A percentile compares a stretch with the other conserved stretches of the same genome.
Evolutionary conservation across 768 basidiomycete genomes (phyloP).

Genomic region (Termitomyces sp.): DNA sequence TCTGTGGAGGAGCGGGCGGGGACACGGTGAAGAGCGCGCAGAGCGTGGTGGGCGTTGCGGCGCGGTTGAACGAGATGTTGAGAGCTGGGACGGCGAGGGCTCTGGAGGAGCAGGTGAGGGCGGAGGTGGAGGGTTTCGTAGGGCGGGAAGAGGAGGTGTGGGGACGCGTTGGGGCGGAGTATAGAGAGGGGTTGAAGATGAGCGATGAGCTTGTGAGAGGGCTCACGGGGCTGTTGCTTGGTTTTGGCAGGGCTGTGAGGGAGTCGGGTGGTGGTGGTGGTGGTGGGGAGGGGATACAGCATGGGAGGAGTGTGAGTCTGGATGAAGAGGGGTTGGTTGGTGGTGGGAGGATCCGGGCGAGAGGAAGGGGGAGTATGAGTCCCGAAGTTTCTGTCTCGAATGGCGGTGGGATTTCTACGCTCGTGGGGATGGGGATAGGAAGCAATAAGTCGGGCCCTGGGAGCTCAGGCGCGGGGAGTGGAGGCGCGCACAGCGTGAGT

Average conservation of each 20-base stretch:
- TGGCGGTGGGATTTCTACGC: no score
- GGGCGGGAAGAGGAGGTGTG: conserved; percentile 46
- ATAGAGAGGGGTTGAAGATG: conserved; percentile 61
- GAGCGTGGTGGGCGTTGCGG: conserved; percentile 58
- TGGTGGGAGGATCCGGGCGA: no score
- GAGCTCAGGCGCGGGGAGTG: conserved; percentile 23
- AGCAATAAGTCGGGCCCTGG: no score
- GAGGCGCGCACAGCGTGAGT: conserved; percentile 26
- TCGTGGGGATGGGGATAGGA: no score
- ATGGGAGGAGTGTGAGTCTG: conserved; percentile 48
- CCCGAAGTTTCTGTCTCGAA: no score
- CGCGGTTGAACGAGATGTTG: conserved; percentile 59
- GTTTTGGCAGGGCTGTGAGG: conserved; percentile 62
- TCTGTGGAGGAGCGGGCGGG: conserved; percentile 20
- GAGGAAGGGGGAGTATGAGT: conserved; percentile 21
- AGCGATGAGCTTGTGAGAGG: conserved; percentile 78
- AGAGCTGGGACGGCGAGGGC: conserved; percentile 50
- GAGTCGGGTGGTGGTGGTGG: conserved; percentile 37
- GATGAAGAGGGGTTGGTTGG: conserved; percentile 40
- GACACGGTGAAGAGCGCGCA: conserved; percentile 46
- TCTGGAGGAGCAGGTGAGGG: conserved; percentile 68
- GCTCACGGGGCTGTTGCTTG: conserved; percentile 71
- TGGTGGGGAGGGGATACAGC: conserved; percentile 8
- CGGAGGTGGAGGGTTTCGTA: conserved; percentile 49
- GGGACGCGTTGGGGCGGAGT: conserved; percentile 65